Evolutionary conservation across 148 eudicot species (phyloP).

Genomic region (Persicaria maculosa): DNA sequence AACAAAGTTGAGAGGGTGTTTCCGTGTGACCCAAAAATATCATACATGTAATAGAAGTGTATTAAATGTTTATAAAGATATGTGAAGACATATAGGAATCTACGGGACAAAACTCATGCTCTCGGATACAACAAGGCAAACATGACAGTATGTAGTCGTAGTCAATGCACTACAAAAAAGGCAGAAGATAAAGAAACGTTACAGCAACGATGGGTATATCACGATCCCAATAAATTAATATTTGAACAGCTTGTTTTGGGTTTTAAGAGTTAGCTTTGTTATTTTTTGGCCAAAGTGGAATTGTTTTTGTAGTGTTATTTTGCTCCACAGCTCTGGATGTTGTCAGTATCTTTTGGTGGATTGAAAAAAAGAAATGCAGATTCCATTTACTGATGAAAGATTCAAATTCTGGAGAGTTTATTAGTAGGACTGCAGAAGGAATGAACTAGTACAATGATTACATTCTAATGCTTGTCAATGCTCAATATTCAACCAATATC

Average conservation of each 20-base stretch:
- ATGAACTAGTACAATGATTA: background rate
- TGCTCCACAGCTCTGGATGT: background rate
- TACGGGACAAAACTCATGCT: too few relatives aligned
- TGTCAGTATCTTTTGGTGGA: background rate
- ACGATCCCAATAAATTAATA: background rate
- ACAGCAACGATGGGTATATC: too few relatives aligned
- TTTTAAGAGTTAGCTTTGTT: background rate
- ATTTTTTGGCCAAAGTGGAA: background rate
- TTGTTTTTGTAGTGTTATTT: background rate
- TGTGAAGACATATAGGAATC: too few relatives aligned
- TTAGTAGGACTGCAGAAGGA: background rate
- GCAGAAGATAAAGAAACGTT: too few relatives aligned
- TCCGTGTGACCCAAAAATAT: too few relatives aligned
- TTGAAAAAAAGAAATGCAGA: background rate
- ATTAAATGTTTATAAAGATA: too few relatives aligned
- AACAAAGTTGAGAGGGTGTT: too few relatives aligned
- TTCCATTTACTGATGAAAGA: background rate
- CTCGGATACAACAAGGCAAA: too few relatives aligned
- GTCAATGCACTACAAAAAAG: too few relatives aligned
- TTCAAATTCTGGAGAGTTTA: background rate
- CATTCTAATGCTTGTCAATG: background rate
- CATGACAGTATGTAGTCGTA: too few relatives aligned
- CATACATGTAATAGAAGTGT: too few relatives aligned
- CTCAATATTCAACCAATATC: background rate
- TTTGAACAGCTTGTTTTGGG: background rate